Base-by-base conservation (phyloP, 768 basidiomycete species). In the Termitomyces sp. region DNA sequence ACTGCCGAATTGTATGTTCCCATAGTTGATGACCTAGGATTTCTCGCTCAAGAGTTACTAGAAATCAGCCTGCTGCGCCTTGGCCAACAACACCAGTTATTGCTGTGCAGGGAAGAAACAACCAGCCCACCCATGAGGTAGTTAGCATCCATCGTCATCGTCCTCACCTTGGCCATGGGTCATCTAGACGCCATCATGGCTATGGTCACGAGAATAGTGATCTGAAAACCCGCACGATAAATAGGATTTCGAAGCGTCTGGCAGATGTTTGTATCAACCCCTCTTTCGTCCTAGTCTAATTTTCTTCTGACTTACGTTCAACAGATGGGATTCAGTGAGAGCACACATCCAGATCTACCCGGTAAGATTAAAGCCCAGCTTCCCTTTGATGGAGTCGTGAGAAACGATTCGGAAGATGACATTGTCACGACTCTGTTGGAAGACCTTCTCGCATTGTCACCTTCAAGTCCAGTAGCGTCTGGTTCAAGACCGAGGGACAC, bases 321-420 rank as follows among this genome's bases (percentile, higher is more conserved):
- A 48, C 48, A 89, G 87, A 88, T 89, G 87, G 87, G 87, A n/a
- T 88, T 89, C 60, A 83, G 81, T 11, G 75, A 82, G 53, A 71
- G 70, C 45, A 73, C 76, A 17, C 76, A 84, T 66, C 82, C 85
- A 37, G 73, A 71, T 24, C 67, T 88, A 57, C 69, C 70, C 5
- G 67, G 65, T 1, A 82, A 76, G 64, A 77, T 88, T 59, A 75
- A 72, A 64, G 68, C 73, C 17, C 76, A 79, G 60, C 59, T 88
- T 56, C 77, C 76, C 11, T 54, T 56, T n/a, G 71, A 70, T 55
- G 72, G 71, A 26, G 58, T 69, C 19, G 59, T 77, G 10, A 72
- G 71, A 24, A 83, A 80, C 60, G 85, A 85, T 10, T 67, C 67
- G 1, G 86, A 88, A 65, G 85, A 87, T 60, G 78, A 85, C 53